Evolutionary conservation across 441 rosid species (phyloP), one percentile per base, ranked within the genome.

Genomic region (Macaranga tanarius): DNA sequence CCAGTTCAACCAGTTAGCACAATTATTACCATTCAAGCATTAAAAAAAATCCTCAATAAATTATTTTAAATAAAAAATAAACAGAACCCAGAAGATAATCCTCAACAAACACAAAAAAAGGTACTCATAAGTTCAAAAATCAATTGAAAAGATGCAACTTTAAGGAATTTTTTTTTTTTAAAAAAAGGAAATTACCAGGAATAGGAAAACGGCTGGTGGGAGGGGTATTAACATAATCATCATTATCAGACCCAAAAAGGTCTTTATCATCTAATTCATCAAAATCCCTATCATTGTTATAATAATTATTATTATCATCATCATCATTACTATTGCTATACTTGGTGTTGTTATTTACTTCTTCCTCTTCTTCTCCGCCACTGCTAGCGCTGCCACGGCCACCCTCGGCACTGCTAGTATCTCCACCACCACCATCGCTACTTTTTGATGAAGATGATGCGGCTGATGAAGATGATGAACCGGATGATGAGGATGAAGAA

Each of bases 201-300:
- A 74, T 74, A 16, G 72, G 12, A 51, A 11, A 59, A 34, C 72
- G 72, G 55, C 72, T 74, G 23, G 59, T 45, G 13, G 62, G 67
- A n/a, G 42, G 57, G 52, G 96, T 91, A 76, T 89, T 88, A 62
- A 86, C 87, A 78, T 92, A 91, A 67, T 90, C 97, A 83, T 88
- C 91, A 67, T 90, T 91, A 80, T 88, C 97, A 76, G 92, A 84
- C 9, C 92, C 96, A 76, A 89, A 91, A 71, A 92, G 88, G 83
- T 95, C 96, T 23, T 65, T 84, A 25, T 83, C 92, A 1, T 81
- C 86, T 22, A 60, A 77, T 77, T 78, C 80, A 65, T 56, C 44
- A 69, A 52, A 71, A 72, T 75, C 44, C 63, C 74, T 73, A 57
- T 71, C 57, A 38, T 76, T 70, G 62, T 76, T 70, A 26, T 70